Percentiles rank a stretch among this genome's conserved stretches.
Evolutionary conservation across 2,329 filamentous ascomycete genomes (phyloP).

Genomic region (Penicillium concentricum): DNA sequence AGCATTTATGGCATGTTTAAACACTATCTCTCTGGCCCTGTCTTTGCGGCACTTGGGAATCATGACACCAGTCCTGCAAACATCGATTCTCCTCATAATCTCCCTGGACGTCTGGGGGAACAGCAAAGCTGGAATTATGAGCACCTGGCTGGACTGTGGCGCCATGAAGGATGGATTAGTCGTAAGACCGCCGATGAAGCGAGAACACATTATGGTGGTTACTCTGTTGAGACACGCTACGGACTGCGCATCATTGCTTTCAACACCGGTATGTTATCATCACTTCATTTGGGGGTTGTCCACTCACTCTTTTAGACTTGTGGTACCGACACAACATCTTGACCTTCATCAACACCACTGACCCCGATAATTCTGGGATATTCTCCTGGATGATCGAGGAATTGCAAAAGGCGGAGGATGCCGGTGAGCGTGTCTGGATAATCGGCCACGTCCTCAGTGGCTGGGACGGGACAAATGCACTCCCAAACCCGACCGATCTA

Average conservation of each 20-base stretch:
- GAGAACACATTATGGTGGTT: constrained; percentile 55
- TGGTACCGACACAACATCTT: constrained; percentile 44
- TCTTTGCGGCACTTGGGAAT: constrained; percentile 58
- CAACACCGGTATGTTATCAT: constrained; percentile 51
- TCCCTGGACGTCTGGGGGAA: constrained; percentile 54
- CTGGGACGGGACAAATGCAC: constrained; percentile 56
- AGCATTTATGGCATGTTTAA: constrained; percentile 57
- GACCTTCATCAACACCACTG: constrained; percentile 53
- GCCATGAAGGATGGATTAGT: constrained; percentile 57
- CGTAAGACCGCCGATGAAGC: constrained; percentile 47
- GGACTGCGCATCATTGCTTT: constrained; percentile 54
- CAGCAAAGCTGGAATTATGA: constrained; percentile 61
- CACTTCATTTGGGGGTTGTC: constrained; percentile 18
- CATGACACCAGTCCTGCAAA: constrained; percentile 57
- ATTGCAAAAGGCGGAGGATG: constrained; percentile 54
- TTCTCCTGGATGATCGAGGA: constrained; percentile 53
- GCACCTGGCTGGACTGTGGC: constrained; percentile 56
- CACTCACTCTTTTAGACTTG: constrained; percentile 18
- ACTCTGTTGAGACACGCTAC: constrained; percentile 54
- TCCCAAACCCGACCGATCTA: constrained; percentile 54
- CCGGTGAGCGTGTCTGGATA: constrained; percentile 55
- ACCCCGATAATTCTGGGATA: constrained; percentile 52
- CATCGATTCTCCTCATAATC: constrained; percentile 53
- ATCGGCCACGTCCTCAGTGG: constrained; percentile 56
- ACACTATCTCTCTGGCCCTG: constrained; percentile 55